Percentiles rank a stretch among this genome's conserved stretches.
Conservation (phyloP, 2,329 filamentous ascomycete species). For the Colletotrichum paranaense region DNA sequence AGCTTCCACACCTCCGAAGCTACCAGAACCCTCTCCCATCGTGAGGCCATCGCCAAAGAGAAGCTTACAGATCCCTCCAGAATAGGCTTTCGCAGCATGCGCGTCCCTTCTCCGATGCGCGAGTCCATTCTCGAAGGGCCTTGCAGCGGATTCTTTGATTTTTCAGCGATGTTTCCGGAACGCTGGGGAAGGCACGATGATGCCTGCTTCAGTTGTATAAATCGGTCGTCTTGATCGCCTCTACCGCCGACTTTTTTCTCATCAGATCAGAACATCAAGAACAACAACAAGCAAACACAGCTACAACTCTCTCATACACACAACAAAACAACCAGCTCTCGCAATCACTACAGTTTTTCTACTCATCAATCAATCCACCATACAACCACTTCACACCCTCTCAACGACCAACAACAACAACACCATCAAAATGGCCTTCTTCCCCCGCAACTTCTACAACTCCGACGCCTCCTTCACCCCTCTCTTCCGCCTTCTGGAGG, state of each 20-base stretch:
- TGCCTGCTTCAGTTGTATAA: constrained; percentile 43
- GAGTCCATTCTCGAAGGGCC: constrained; percentile 32
- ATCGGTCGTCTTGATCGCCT: constrained; percentile 37
- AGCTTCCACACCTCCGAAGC: constrained; percentile 36
- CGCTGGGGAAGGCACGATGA: constrained; percentile 38
- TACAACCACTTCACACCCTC: not conserved
- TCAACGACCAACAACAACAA: constrained; percentile 37
- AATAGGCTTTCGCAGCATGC: not conserved
- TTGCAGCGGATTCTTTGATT: constrained; percentile 11
- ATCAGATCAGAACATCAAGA: constrained; percentile 43
- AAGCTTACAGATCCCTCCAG: not conserved
- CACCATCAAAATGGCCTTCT: constrained; percentile 67
- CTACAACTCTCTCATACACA: not conserved
- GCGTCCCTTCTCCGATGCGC: constrained; percentile 4
- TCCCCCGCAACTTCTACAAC: constrained; percentile 64
- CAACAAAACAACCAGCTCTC: not conserved
- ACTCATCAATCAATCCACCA: not conserved
- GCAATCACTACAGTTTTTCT: not conserved
- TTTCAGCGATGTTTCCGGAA: constrained; percentile 41
- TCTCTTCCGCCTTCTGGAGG: constrained; percentile 73
- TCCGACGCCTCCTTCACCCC: constrained; percentile 64
- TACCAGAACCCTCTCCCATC: constrained; percentile 23
- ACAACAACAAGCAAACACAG: constrained; percentile 38
- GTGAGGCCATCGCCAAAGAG: constrained; percentile 23
- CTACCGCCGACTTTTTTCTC: constrained; percentile 23